A percentile compares a stretch with the other conserved stretches of the same genome.
Conservation (phyloP, 2,329 filamentous ascomycete genomes). For the Alternaria atra region DNA sequence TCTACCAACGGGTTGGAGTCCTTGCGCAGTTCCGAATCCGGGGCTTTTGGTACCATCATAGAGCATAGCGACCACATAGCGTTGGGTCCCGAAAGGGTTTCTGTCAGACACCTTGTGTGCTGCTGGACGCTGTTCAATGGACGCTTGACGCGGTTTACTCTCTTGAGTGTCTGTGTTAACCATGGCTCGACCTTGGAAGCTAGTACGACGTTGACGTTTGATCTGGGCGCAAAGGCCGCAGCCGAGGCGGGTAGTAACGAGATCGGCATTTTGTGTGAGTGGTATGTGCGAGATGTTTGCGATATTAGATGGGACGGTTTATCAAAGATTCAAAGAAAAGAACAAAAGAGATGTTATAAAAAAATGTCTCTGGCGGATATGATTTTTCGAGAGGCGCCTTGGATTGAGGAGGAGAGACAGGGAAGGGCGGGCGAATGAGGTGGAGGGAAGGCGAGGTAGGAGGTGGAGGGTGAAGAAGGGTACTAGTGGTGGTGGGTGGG, state of each 20-base stretch:
- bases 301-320: slow-evolving; percentile 50
- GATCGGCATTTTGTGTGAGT: slow-evolving; percentile 74
- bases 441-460: slow-evolving; percentile 54
- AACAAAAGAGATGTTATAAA: slow-evolving; percentile 46
- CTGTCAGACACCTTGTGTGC: slow-evolving; percentile 93
- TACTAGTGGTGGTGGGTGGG: slow-evolving; percentile 48
- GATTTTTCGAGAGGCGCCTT: slow-evolving; percentile 48
- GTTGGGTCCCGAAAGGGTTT: slow-evolving; percentile 86
- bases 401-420: slow-evolving; percentile 47
- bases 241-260: slow-evolving; percentile 94
- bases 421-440: slow-evolving; percentile 53
- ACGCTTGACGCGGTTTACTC: slow-evolving; percentile 95
- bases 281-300: slow-evolving; percentile 41
- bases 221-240: slow-evolving; percentile 92
- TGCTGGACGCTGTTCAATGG: slow-evolving; percentile 96
- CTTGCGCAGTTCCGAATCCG: slow-evolving; percentile 82
- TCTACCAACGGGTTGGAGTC: slow-evolving; percentile 85
- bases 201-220: slow-evolving; percentile 93
- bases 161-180: slow-evolving; percentile 95
- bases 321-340: slow-evolving; percentile 43
- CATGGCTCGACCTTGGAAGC: slow-evolving; percentile 92
- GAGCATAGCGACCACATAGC: slow-evolving; percentile 96
- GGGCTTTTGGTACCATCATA: slow-evolving; percentile 89
- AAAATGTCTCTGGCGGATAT: slow-evolving; percentile 49
- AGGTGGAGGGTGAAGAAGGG: slow-evolving; percentile 52